phyloP scores from a whole-genome alignment of 2,329 filamentous ascomycete species.

The Diaporthe citri region DNA sequence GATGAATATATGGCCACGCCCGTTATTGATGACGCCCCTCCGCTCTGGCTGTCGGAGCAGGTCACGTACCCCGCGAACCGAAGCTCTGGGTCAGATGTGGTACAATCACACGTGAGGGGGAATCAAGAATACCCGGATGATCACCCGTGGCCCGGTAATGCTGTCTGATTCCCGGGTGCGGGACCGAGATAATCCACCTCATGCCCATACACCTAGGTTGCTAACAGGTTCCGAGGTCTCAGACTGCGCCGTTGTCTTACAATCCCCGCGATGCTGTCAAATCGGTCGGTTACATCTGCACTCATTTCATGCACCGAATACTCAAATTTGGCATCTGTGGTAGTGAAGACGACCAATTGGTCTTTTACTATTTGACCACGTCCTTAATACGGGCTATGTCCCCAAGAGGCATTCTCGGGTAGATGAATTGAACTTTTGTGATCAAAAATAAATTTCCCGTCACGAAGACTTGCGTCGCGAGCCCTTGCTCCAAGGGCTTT shows the following conservation, averaged over 20 bases:
- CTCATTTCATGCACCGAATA: no score
- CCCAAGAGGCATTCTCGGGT: neutral
- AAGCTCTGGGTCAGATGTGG: neutral
- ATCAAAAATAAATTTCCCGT: neutral
- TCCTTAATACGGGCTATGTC: neutral
- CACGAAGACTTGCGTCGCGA: neutral
- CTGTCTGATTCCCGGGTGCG: neutral
- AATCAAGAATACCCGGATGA: neutral
- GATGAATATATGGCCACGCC: neutral
- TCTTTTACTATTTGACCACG: neutral
- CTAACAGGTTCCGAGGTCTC: neutral
- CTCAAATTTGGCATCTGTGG: neutral
- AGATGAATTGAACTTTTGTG: neutral
- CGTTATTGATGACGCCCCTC: neutral
- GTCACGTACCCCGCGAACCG: slow-evolving; percentile 5
- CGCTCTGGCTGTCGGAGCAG: neutral
- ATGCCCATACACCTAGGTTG: neutral
- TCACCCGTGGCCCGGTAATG: neutral
- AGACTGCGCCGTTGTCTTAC: neutral
- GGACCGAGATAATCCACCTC: slow-evolving; percentile 1
- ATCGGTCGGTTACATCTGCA: no score
- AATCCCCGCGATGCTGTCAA: neutral
- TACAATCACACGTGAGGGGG: neutral
- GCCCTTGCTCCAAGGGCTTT: no score
- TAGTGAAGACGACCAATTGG: no score